Evolutionary conservation across 257 asterid species (phyloP), one percentile per base, ranked within the genome.

Genomic region (Dorcoceras hygrometricum): DNA sequence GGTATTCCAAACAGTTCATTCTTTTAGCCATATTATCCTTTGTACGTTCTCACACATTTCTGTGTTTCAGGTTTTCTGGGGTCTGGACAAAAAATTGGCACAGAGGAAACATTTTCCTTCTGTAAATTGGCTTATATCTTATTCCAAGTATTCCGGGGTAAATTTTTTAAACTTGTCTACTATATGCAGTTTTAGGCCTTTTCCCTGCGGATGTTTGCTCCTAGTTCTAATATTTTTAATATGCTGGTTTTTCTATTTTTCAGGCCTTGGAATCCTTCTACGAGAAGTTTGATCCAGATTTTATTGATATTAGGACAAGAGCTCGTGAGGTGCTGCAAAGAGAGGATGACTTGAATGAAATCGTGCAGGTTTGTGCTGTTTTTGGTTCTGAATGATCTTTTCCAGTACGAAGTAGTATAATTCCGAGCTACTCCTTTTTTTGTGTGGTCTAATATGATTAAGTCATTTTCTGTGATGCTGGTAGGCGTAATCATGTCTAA

Each of bases 311-410:
- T 75, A 82, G 97, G 91, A 94, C 99, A 65, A 90, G 85, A 82
- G 99, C 99, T 57, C 99, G 99, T 79, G 99, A 93, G 75, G 99
- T 93, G 75, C 85, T 93, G 79, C 99, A 93, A 76, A 88, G 99
- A 79, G 99, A 90, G 75, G 99, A 93, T 80, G 99, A 94, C 80
- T 78, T 94, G 84, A 83, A 83, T 69, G 88, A 83, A 80, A 83
- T 83, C 32, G 88, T 83, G 69, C 88, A 83, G 88, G 88, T 78
- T 70, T 56, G 63, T 65, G 59, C 50, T 62, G 20, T 56, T 57
- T 54, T 32, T 23, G 3, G 2, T 48, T 25, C 6, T 22, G 46
- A 16, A 39, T 61, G 43, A 19, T 58, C 19, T 73, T 36, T 63
- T 16, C 8, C 50, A 39, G 11, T 1, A 12, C 48, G 2, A 36